Conservation (phyloP, 2,329 filamentous ascomycete genomes). For the Hymenoscyphus fraxineus region DNA sequence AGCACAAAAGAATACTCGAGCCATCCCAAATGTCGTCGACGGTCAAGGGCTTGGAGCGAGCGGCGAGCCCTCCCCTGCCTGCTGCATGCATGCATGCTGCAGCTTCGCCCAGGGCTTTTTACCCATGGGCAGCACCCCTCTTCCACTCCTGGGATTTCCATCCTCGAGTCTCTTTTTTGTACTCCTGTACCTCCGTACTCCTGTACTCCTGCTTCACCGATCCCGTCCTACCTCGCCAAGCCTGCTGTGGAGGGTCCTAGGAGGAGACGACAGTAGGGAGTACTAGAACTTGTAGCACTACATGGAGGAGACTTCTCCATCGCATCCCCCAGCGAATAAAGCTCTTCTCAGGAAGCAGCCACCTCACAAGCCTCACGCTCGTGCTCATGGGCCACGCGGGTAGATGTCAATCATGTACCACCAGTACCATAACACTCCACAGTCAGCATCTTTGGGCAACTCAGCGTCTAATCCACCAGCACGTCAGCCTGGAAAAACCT, state of each 20-base stretch:
- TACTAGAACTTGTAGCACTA: neutral
- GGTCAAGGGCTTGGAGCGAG: conserved; percentile 3
- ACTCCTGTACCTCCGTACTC: neutral
- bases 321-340: neutral
- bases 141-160: neutral
- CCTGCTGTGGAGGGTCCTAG: neutral
- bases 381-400: conserved; percentile 1
- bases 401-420: neutral
- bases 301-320: neutral
- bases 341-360: neutral
- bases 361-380: neutral
- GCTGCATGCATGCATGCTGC: neutral
- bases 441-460: conserved; percentile 1
- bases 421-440: conserved; percentile 1
- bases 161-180: neutral
- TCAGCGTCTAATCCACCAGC: conserved; percentile 3
- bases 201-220: neutral
- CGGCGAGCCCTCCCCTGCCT: neutral
- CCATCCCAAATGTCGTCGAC: neutral
- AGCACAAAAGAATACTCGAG: neutral
- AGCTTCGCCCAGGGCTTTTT: neutral
- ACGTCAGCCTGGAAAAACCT: neutral
- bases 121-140: conserved; percentile 1
- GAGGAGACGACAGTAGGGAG: neutral
- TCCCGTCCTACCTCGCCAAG: neutral